Conservation (phyloP, 345 rosid species). For the Dipteronia sinensis region DNA sequence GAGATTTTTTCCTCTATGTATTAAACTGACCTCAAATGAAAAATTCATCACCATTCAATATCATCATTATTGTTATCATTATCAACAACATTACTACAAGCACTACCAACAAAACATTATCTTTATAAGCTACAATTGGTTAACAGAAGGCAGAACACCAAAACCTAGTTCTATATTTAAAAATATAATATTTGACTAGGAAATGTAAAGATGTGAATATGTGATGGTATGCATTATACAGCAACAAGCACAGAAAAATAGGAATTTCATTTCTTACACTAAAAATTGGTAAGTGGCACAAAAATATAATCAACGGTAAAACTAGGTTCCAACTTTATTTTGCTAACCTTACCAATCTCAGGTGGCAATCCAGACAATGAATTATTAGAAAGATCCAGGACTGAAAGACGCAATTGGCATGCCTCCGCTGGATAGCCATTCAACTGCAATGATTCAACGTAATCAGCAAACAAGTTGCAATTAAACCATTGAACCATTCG, state of each 20-base stretch:
- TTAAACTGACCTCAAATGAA: background rate
- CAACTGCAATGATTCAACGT: conserved; percentile 51
- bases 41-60: background rate
- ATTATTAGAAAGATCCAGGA: conserved; percentile 93
- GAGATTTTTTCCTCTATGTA: background rate
- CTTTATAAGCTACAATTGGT: background rate
- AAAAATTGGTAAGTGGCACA: background rate
- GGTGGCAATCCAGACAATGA: conserved; percentile 84
- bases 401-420: conserved; percentile 67
- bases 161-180: background rate
- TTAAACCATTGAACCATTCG: background rate
- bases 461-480: conserved; percentile 21
- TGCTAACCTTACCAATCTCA: conserved; percentile 70
- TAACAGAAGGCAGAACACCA: background rate
- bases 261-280: background rate
- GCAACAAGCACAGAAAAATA: conserved; percentile 1
- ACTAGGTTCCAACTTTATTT: conserved; percentile 19
- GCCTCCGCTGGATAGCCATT: conserved; percentile 83
- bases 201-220: conserved; percentile 1
- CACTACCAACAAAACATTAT: background rate
- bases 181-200: no score
- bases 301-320: background rate
- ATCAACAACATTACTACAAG: no score
- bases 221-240: background rate
- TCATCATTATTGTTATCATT: background rate